phyloP scores from a whole-genome alignment of 352 stramenopile species.

The Sclerospora graminicola region DNA sequence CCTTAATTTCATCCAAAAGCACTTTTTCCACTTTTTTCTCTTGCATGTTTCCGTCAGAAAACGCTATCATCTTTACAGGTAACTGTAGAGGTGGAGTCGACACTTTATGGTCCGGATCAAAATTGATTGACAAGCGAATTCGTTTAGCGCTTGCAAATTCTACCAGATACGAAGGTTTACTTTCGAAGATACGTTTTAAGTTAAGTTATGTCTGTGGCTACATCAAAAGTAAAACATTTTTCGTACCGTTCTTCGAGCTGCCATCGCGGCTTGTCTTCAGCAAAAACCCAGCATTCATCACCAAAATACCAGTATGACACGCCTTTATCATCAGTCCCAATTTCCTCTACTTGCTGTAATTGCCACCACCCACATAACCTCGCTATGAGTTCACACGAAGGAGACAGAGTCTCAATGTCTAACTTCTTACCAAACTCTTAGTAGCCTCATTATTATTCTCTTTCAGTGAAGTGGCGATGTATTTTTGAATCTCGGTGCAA shows the following conservation, averaged over 20 bases:
- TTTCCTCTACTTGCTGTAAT: slow-evolving; percentile 43
- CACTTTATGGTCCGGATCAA: slow-evolving; percentile 27
- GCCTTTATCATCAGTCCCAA: slow-evolving; percentile 67
- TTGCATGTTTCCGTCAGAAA: slow-evolving; percentile 7
- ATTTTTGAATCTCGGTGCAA: slow-evolving; percentile 66
- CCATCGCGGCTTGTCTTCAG: slow-evolving; percentile 61
- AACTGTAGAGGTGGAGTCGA: slow-evolving; percentile 10
- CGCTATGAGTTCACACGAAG: slow-evolving; percentile 1
- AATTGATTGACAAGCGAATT: slow-evolving; percentile 76
- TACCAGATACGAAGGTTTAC: slow-evolving; percentile 38
- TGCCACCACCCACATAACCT: slow-evolving; percentile 4
- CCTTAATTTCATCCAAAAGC: not conserved
- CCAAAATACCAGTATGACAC: slow-evolving; percentile 82
- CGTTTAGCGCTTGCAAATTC: slow-evolving; percentile 69
- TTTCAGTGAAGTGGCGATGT: slow-evolving; percentile 53
- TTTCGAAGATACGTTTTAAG: slow-evolving; percentile 2
- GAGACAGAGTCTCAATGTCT: not conserved
- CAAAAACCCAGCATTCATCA: slow-evolving; percentile 80
- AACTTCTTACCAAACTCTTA: slow-evolving; percentile 38
- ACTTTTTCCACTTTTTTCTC: slow-evolving; percentile 5
- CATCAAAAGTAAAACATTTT: not conserved
- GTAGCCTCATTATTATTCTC: slow-evolving; percentile 49
- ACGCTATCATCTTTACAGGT: slow-evolving; percentile 4
- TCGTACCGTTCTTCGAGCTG: slow-evolving; percentile 32
- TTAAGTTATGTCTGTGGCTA: not conserved